These are phyloP conservation scores for Candida silvicultrix DNA, from an alignment of 805 yeast species.

Conservation along the genomic window DNA sequence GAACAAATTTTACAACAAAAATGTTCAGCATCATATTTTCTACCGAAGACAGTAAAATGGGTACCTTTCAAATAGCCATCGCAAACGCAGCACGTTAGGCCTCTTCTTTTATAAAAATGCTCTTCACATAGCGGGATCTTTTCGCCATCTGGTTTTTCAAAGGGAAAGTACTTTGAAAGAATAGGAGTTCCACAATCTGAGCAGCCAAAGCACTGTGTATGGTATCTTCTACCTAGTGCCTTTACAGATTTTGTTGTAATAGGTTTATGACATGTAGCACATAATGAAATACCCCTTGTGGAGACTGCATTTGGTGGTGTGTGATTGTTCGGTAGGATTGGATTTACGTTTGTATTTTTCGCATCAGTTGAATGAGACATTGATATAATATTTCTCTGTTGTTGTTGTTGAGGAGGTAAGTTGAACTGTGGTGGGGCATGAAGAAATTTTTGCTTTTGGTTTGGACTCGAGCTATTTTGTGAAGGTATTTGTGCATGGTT, in stretches of 20 bases:
- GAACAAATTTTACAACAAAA: slow-evolving; percentile 87
- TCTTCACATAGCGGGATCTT: slow-evolving; percentile 77
- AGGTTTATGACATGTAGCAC: slow-evolving; percentile 45
- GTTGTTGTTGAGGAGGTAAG: background rate
- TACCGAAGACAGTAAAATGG: slow-evolving; percentile 88
- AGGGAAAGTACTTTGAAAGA: slow-evolving; percentile 84
- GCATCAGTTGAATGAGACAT: slow-evolving; percentile 3
- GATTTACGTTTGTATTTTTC: background rate
- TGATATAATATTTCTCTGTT: background rate
- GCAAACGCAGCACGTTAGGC: slow-evolving; percentile 83
- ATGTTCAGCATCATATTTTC: slow-evolving; percentile 91
- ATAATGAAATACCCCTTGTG: slow-evolving; percentile 19
- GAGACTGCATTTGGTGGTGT: slow-evolving; percentile 8
- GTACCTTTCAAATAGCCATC: slow-evolving; percentile 84
- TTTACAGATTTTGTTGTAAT: slow-evolving; percentile 77
- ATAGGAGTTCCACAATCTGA: slow-evolving; percentile 78
- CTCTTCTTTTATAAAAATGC: slow-evolving; percentile 82
- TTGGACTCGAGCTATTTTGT: background rate
- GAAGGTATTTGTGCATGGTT: background rate
- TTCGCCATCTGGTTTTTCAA: slow-evolving; percentile 40
- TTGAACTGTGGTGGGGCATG: background rate
- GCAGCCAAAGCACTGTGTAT: slow-evolving; percentile 84
- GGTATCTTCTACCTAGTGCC: slow-evolving; percentile 75
- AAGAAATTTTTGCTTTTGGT: background rate
- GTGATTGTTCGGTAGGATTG: background rate